A percentile compares a stretch with the other conserved stretches of the same genome.
phyloP scores from a whole-genome alignment of 192 early-diverging fungal species.

The Podila clonocystis region DNA sequence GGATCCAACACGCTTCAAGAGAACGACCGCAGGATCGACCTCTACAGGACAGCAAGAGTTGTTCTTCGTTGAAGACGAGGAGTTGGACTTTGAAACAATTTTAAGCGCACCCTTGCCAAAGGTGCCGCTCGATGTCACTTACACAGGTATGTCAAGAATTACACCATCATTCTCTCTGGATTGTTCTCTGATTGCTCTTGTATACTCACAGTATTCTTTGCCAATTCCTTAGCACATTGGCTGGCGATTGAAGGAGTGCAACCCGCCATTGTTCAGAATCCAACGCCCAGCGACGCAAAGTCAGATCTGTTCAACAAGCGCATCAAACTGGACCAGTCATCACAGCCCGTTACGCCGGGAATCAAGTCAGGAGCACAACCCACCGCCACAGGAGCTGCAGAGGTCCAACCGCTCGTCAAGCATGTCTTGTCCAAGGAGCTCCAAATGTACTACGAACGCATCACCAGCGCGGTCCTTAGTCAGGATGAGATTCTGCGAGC shows the following conservation, averaged over 20 bases:
- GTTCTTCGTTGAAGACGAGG: conserved; percentile 94
- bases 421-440: conserved; percentile 92
- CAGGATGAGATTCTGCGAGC: conserved; percentile 72
- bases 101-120: conserved; percentile 88
- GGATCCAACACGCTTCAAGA: conserved; percentile 76
- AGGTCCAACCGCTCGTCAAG: conserved; percentile 84
- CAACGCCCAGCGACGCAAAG: conserved; percentile 74
- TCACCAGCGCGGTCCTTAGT: conserved; percentile 83
- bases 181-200: neutral
- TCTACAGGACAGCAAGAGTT: conserved; percentile 72
- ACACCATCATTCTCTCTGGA: too few relatives aligned
- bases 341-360: conserved; percentile 41
- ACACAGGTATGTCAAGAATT: conserved; percentile 63
- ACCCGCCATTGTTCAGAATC: conserved; percentile 96
- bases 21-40: conserved; percentile 53
- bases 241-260: conserved; percentile 99
- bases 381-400: conserved; percentile 34
- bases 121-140: conserved; percentile 89
- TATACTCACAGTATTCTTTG: neutral
- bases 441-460: conserved; percentile 93
- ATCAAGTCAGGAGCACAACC: conserved; percentile 29
- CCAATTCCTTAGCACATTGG: conserved; percentile 78
- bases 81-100: conserved; percentile 91
- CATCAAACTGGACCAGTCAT: conserved; percentile 45
- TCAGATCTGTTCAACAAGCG: conserved; percentile 60